Evolutionary conservation across 805 yeast species (phyloP), one percentile per base, ranked within the genome.

Genomic region (Suhomyces pyralidae): DNA sequence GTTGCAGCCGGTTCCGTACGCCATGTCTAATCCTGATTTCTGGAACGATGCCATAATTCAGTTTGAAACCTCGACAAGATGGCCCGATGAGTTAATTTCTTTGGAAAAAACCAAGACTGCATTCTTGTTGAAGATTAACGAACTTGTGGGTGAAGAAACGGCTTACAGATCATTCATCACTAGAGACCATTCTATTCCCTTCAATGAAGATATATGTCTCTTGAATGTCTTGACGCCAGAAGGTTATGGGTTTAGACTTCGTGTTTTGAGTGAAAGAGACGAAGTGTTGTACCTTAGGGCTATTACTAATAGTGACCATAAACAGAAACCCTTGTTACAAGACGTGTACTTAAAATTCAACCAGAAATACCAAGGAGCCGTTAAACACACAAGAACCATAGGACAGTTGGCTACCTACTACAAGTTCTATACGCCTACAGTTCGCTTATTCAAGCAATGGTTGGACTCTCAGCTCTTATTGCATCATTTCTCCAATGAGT

Each of bases 71-170:
- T 89, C 97, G 2, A 79, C 82, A n/a, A 84, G 84, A 66, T 94
- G 99, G 99, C 99, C 99, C 2, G 96, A 89, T 68, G 97, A 94
- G 66, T 66, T 90, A 5, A 71, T 78, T 40, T 91, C 97, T 2
- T 71, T 91, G 51, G 98, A 94, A 67, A 85, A 87, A 62, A 87
- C 96, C 14, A 94, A 94, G 64, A 82, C 96, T 30, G 98, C 98
- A 7, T 90, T 94, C 59, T 72, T 93, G 60, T 66, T 94, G 50
- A 87, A 87, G 60, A 81, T 92, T 20, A 58, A 68, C 54, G 81
- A 79, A 38, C 17, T 40, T 17, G 57, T 67, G 6, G 56, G 78
- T 47, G 80, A 82, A 49, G 81, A 82, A 49, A 77, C 84, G 10
- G 70, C 70, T 15, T 88, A 87, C 64, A 74, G 72, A 46, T 73